phyloP scores from a whole-genome alignment of 768 basidiomycete genomes.

The Mycena olivaceomarginata region DNA sequence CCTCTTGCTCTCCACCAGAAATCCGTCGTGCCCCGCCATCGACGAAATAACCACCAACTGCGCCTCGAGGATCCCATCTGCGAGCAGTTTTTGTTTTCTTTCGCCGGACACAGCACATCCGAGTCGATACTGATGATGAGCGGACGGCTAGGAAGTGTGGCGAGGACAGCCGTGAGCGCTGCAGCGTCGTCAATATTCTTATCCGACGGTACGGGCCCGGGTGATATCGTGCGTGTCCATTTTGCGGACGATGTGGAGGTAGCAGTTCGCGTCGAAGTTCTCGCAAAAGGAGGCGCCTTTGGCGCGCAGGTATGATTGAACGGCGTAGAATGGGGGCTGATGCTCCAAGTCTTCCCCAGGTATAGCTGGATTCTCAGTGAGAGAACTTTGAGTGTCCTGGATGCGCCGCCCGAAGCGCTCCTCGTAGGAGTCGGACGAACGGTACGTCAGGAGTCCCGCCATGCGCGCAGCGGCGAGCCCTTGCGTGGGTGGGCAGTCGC shows the following conservation, averaged over 20 bases:
- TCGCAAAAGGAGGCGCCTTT: conserved; percentile 96
- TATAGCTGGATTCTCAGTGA: no score
- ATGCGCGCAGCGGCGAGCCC: conserved; percentile 96
- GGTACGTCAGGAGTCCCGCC: conserved; percentile 95
- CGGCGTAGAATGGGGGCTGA: conserved; percentile 84
- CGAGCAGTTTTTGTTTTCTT: conserved; percentile 92
- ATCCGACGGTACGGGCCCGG: conserved; percentile 67
- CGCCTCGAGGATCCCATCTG: conserved; percentile 85
- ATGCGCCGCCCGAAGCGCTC: conserved; percentile 88
- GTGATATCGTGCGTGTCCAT: conserved; percentile 96
- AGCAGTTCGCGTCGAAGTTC: conserved; percentile 99
- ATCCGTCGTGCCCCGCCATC: conserved; percentile 97
- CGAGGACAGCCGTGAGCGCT: conserved; percentile 74
- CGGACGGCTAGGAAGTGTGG: conserved; percentile 83
- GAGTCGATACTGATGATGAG: conserved; percentile 94
- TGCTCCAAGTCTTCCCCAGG: conserved; percentile 66
- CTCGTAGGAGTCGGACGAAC: conserved; percentile 95
- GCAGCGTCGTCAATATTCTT: conserved; percentile 48
- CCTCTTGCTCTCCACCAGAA: conserved; percentile 95
- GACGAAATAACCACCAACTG: conserved; percentile 89
- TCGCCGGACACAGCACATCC: conserved; percentile 94
- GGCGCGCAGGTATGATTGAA: conserved; percentile 97
- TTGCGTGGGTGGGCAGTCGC: conserved; percentile 77
- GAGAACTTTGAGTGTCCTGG: background rate
- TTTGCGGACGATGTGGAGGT: conserved; percentile 86